Conservation (phyloP, 352 stramenopile species). For the Phytophthora capsici region DNA sequence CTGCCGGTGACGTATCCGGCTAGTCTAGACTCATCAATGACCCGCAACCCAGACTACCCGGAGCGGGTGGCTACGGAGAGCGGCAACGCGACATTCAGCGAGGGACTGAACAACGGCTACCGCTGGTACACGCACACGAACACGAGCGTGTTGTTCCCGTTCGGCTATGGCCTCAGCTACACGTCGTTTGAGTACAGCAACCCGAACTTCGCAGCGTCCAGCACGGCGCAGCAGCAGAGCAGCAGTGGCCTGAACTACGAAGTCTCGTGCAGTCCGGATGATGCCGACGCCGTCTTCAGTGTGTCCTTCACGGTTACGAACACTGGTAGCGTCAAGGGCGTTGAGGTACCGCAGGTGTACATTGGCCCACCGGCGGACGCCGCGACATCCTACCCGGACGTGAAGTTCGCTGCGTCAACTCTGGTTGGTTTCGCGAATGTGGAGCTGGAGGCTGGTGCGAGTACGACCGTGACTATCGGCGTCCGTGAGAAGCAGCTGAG, state of each 20-base stretch:
- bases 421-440: conserved; percentile 41
- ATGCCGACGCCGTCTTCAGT: conserved; percentile 29
- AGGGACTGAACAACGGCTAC: conserved; percentile 43
- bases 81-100: conserved; percentile 41
- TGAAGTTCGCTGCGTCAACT: conserved; percentile 28
- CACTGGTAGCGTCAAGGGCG: conserved; percentile 35
- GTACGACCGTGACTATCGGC: conserved; percentile 33
- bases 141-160: conserved; percentile 42
- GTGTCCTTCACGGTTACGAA: conserved; percentile 37
- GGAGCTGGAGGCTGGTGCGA: conserved; percentile 39
- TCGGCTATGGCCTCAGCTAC: conserved; percentile 41
- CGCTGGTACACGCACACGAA: conserved; percentile 41
- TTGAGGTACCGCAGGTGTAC: conserved; percentile 44
- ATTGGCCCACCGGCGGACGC: conserved; percentile 31
- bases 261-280: conserved; percentile 32
- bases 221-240: conserved; percentile 15
- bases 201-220: conserved; percentile 30
- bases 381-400: conserved; percentile 29
- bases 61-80: conserved; percentile 31
- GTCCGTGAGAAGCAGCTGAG: conserved; percentile 39
- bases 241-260: conserved; percentile 31
- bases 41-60: conserved; percentile 37
- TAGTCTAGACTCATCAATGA: conserved; percentile 35
- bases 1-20: conserved; percentile 39
- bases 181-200: conserved; percentile 43